Base-by-base conservation (phyloP, 2,329 filamentous ascomycete genomes). In the Paraphoma chrysanthemicola region DNA sequence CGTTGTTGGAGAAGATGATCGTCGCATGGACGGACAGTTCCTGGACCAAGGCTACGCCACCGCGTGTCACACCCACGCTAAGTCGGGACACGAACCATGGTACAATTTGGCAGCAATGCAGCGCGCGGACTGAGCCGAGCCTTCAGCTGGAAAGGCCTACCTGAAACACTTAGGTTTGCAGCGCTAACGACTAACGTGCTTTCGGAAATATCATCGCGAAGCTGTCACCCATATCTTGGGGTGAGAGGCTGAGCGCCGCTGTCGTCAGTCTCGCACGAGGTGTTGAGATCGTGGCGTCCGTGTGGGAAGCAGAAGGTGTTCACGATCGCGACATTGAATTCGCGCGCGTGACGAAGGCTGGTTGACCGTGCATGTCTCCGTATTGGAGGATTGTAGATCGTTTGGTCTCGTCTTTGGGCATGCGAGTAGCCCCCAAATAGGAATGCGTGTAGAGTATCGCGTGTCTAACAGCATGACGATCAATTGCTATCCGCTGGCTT, bases 1-100 rank as follows among this genome's bases (percentile, higher is more conserved):
- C 10, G 49, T 38, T 18, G 31, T 39, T 41, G 43, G 42, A 45
- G 43, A 45, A 31, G 42, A 31, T 11, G 50, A 52, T 52, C 50
- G n/a, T 39, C 14, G 28, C 11, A 14, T 9, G 44, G 29, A 8
- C 44, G 44, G 5, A 16, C 44, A 46, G 44, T 46, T 31, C 28
- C 44, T 46, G 29, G 29, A 46, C 44, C 10, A 28, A 46, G 14
- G 29, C 9, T 16, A 9, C 17, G 28, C 9, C 18, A 18, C 17
- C 18, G 42, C 28, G 42, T 28, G 5, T 44, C 33, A 10, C 9
- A 36, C 14, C 33, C 14, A 36, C 47, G 36, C 33, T 42, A 31
- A 30, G 17, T 10, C 42, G 42, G 17, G 16, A 44, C 42, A 4
- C 10, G 18, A 44, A 30, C 16, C 14, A 44, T 18, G 16, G 42